Evolutionary conservation across 768 basidiomycete genomes (phyloP).

Genomic region (Naganishia randhawae): DNA sequence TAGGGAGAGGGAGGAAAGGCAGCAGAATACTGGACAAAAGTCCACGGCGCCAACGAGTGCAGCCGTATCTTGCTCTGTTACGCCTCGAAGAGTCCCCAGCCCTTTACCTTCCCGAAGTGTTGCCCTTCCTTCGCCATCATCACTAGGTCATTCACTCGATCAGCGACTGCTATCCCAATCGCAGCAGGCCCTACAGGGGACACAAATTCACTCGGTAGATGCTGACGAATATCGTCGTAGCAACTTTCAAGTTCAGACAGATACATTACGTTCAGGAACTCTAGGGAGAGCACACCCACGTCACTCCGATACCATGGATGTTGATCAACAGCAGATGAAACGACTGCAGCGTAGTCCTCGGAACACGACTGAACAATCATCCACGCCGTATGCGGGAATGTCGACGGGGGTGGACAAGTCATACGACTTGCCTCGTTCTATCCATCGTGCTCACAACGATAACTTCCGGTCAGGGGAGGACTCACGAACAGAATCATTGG

Average conservation of each 20-base stretch:
- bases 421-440: not conserved
- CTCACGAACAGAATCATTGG: not conserved
- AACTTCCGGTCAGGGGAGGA: not conserved
- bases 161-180: not conserved
- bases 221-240: not conserved
- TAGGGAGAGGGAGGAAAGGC: conserved; percentile 5
- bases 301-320: not conserved
- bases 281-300: not conserved
- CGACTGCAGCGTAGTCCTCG: not conserved
- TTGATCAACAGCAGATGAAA: not conserved
- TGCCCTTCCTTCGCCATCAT: not conserved
- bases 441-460: not conserved
- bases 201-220: not conserved
- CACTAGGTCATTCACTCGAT: not conserved
- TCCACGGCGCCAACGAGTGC: not conserved
- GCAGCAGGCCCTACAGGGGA: not conserved
- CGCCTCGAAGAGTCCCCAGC: not conserved
- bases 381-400: not conserved
- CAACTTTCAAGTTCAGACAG: not conserved
- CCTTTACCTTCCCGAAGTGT: not conserved
- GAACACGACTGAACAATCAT: not conserved
- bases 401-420: not conserved
- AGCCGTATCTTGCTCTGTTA: not conserved
- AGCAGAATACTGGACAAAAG: not conserved
- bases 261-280: not conserved